phyloP scores from a whole-genome alignment of 1,284 basidiomycete species.

The Heterobasidion parviporum region DNA sequence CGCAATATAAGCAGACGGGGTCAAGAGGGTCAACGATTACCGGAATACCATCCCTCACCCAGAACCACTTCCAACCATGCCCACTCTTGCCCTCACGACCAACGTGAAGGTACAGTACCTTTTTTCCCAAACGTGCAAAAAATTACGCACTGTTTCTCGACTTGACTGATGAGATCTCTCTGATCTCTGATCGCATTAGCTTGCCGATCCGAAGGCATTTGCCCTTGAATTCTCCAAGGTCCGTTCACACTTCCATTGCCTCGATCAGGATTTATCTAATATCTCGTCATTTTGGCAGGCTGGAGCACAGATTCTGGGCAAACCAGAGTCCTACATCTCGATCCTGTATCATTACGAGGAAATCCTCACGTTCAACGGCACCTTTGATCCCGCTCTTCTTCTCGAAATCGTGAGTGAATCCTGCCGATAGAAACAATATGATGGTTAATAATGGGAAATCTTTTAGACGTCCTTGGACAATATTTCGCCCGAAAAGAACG shows the following conservation, averaged over 20 bases:
- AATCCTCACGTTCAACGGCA: conserved; percentile 47
- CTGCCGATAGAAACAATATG: not conserved
- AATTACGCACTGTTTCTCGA: not conserved
- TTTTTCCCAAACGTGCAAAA: not conserved
- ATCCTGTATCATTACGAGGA: conserved; percentile 49
- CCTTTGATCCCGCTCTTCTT: conserved; percentile 55
- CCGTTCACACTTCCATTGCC: conserved; percentile 1
- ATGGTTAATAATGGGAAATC: not conserved
- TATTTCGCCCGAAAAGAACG: conserved; percentile 38
- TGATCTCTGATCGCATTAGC: conserved; percentile 16
- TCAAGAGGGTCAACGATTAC: too few species aligned
- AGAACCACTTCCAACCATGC: conserved; percentile 31
- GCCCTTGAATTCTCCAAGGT: conserved; percentile 57
- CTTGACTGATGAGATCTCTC: too few species aligned
- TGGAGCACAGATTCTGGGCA: conserved; percentile 38
- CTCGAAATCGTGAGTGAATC: conserved; percentile 40
- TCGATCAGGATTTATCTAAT: not conserved
- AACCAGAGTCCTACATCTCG: conserved; percentile 46
- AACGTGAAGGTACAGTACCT: conserved; percentile 40
- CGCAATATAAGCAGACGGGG: too few species aligned
- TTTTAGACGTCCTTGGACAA: conserved; percentile 48
- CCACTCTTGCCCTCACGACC: conserved; percentile 44
- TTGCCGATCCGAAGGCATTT: conserved; percentile 45
- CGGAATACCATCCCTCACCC: too few species aligned
- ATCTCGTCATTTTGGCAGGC: conserved; percentile 24